These are phyloP conservation scores for Trichophyton rubrum DNA, from an alignment of 2,329 filamentous ascomycete species.

Conservation along the genomic window DNA sequence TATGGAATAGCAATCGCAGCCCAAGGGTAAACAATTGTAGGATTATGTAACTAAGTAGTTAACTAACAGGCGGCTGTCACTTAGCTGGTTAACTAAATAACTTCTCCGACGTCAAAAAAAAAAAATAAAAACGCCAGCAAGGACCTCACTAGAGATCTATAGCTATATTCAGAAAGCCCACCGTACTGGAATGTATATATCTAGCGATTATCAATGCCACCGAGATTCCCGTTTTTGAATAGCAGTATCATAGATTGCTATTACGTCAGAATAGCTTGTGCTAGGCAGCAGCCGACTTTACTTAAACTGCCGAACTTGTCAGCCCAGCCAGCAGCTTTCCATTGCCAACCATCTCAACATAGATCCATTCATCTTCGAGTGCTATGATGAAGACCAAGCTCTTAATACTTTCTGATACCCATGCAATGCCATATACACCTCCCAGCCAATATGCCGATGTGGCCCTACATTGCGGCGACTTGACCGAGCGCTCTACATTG, in stretches of 20 bases:
- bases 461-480: conserved; percentile 42
- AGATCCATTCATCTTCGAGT: background rate
- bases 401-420: conserved; percentile 38
- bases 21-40: background rate
- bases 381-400: conserved; percentile 23
- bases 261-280: background rate
- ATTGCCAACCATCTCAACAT: background rate
- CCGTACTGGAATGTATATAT: background rate
- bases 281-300: background rate
- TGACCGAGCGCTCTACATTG: conserved; percentile 34
- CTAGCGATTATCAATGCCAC: background rate
- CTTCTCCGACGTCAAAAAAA: background rate
- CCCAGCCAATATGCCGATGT: conserved; percentile 34
- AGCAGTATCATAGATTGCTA: background rate
- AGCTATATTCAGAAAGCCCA: background rate
- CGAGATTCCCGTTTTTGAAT: background rate
- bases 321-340: background rate
- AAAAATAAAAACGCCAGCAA: background rate
- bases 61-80: too few relatives aligned
- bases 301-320: background rate
- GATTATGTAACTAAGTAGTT: background rate
- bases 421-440: conserved; percentile 20
- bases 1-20: background rate
- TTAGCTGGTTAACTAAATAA: background rate
- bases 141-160: background rate